Base-by-base conservation (phyloP, 192 early-diverging fungal genomes). In the Geranomyces michiganensis region DNA sequence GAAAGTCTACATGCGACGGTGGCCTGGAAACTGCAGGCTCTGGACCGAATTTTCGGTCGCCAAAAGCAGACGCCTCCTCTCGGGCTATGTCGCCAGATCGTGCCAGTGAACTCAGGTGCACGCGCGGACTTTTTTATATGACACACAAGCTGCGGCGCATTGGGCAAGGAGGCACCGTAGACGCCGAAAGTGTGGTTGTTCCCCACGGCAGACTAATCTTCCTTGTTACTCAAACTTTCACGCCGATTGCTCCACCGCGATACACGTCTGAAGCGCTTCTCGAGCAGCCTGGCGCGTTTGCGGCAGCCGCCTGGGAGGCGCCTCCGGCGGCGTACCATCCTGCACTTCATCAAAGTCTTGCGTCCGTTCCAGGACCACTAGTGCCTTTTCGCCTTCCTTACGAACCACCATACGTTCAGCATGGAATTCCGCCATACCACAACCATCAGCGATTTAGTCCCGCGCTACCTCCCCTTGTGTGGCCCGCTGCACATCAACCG, bases 171-270 rank as follows among this genome's bases (percentile, higher is more conserved):
- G 24, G 19, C n/a, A 24, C 51, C 7, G 33, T 56, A 56, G 49
- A 68, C 8, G 67, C 36, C 31, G 67, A 68, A 8, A 68, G 27
- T 29, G 51, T 68, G 26, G 67, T 68, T 10, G 46, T 68, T 8
- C 67, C 67, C 7, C 53, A 68, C 22, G 67, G 67, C 17, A 31
- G 7, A 36, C 6, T 68, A 24, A 17, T 56, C 7, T 68, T 68
- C 41, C 22, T 68, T 41, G 21, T 26, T 49, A 68, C 53, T 6
- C 67, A 68, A 56, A 30, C 64, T 12, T 47, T 65, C 13, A 43
- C 32, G 12, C 32, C 64, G 10, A 26, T 62, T 30, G n/a, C 30
- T 6, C 30, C n/a, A 10, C 41, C 21, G n/a, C 19, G 30, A 9
- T 43, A 31, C 21, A 31, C 30, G 8, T 21, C n/a, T 30, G 30